Conservation (phyloP, 1,139 yeast species). For the Torulaspora globosa region DNA sequence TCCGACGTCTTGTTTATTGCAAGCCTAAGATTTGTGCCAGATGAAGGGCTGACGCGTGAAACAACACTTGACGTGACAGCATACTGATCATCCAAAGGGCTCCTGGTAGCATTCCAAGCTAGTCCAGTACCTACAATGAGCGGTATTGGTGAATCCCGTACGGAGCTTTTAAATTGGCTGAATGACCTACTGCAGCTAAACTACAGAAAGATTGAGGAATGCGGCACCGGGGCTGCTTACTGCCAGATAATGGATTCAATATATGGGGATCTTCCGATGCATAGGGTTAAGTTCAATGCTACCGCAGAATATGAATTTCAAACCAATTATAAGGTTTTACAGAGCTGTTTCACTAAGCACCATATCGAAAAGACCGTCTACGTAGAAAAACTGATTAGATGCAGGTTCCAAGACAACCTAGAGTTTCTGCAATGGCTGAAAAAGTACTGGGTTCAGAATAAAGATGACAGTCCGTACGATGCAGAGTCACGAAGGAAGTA, state of each 20-base stretch:
- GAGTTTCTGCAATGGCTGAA: conserved; percentile 93
- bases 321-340: conserved; percentile 79
- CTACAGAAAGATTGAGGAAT: conserved; percentile 79
- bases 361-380: conserved; percentile 70
- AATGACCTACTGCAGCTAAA: conserved; percentile 63
- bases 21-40: conserved; percentile 1
- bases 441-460: conserved; percentile 72
- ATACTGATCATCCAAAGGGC: neutral
- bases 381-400: conserved; percentile 76
- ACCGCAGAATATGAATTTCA: conserved; percentile 73
- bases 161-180: conserved; percentile 82
- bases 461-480: conserved; percentile 67
- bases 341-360: conserved; percentile 68
- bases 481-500: conserved; percentile 53
- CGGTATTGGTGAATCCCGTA: conserved; percentile 68
- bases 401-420: conserved; percentile 88
- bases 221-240: conserved; percentile 94
- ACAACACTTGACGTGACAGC: neutral
- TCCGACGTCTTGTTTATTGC: conserved; percentile 3
- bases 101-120: neutral
- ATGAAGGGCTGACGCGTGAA: conserved; percentile 4
- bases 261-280: conserved; percentile 75
- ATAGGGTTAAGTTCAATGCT: conserved; percentile 65
- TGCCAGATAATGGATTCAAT: conserved; percentile 89
- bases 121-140: conserved; percentile 18